These are phyloP conservation scores for Syzygium aqueum DNA, from an alignment of 345 rosid genomes.

Conservation along the genomic window DNA sequence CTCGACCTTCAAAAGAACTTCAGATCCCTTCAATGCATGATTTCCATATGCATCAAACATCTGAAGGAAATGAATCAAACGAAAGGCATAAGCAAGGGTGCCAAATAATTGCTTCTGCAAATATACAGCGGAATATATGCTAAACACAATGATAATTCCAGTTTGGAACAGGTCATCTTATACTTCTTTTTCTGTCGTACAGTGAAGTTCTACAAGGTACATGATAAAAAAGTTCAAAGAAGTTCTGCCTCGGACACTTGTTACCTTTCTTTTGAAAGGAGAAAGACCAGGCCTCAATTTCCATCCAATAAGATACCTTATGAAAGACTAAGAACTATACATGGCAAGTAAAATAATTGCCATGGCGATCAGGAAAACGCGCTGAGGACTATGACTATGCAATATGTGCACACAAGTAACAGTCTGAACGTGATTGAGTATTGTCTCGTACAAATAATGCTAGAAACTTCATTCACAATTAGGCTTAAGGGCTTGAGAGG, in stretches of 20 bases:
- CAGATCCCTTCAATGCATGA: constrained; percentile 33
- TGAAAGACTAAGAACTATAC: background rate
- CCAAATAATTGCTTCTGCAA: background rate
- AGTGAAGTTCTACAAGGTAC: background rate
- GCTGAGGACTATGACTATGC: background rate
- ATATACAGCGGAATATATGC: background rate
- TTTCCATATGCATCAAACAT: constrained; percentile 47
- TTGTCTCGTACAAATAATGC: background rate
- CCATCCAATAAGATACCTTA: background rate
- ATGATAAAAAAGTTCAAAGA: background rate
- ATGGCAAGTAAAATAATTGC: background rate
- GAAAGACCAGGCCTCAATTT: background rate
- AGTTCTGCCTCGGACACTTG: background rate
- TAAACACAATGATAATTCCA: background rate
- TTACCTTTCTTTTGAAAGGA: background rate
- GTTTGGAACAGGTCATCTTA: background rate
- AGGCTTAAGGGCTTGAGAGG: background rate
- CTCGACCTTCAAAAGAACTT: constrained; percentile 25
- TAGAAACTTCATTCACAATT: background rate
- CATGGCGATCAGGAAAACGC: background rate
- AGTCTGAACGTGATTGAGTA: background rate
- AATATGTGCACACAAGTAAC: background rate
- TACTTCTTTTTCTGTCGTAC: background rate
- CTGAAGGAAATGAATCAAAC: constrained; percentile 12
- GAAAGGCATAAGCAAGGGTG: background rate